Base-by-base conservation (phyloP, 2,329 filamentous ascomycete genomes). In the Paramyrothecium sp. region DNA sequence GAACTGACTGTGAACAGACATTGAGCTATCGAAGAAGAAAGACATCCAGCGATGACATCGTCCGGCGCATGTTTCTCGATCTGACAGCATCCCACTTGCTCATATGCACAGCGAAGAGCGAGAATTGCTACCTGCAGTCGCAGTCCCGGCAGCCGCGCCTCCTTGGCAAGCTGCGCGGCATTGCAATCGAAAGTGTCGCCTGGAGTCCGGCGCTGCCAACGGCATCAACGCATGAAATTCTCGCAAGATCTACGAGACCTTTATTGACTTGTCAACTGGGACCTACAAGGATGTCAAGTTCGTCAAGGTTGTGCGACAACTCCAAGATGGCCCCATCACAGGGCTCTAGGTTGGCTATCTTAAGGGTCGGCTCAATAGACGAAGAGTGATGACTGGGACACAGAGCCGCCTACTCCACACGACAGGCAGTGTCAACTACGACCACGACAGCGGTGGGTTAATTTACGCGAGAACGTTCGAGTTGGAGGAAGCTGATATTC, bases 101-200 rank as follows among this genome's bases (percentile, higher is more conserved):
- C 62, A 87, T 99, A 64, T 92, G 90, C 71, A 99, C 95, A 3
- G 89, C 92, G 5, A 85, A 92, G 46, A 92, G 92, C 71, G 95
- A 99, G 74, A 98, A 96, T 76, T 99, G 93, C 79, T 99, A 99
- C 74, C 89, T 99, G 11, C 95, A 99, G 73, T 94, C 92, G 12
- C 94, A 98, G 71, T 95, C 93, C 34, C 89, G 92, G 64, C 89
- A 93, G 62, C 92, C 94, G 2, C 91, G 95, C 61, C 84, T 89
- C 8, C 80, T 99, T 38, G 87, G 89, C 16, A 85, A 92, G 56
- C 76, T 99, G 54, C 94, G 94, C 65, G 91, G 91, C 26, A 91
- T 97, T 17, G 81, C 86, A 8, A 91, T 99, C 58, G 93, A 97
- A 73, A 90, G 89, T 61, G 82, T 99, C 60, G 92, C 94, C 38